phyloP scores from a whole-genome alignment of 495 filamentous ascomycete species.

The Articulospora tetracladia region DNA sequence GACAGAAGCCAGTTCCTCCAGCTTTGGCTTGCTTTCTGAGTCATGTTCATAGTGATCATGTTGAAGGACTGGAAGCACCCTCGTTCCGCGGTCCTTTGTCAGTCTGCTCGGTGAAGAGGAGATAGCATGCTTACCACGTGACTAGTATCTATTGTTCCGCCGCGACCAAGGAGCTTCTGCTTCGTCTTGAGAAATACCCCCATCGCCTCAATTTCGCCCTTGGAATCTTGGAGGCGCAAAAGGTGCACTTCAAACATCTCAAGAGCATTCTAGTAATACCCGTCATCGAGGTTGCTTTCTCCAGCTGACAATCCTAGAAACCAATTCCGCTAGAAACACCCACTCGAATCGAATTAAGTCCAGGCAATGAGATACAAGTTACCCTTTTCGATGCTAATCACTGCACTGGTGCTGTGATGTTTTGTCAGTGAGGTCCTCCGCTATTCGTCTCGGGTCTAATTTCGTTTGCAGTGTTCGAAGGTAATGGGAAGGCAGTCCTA shows the following conservation, averaged over 20 bases:
- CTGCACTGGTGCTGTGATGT: conserved; percentile 90
- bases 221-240: conserved; percentile 70
- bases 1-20: conserved; percentile 34
- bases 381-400: conserved; percentile 93
- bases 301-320: conserved; percentile 42
- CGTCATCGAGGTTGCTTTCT: background rate
- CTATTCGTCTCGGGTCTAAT: background rate
- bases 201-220: conserved; percentile 75
- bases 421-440: conserved; percentile 35
- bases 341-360: conserved; percentile 69
- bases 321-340: conserved; percentile 83
- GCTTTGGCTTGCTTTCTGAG: conserved; percentile 87
- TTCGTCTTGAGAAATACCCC: conserved; percentile 71
- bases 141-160: conserved; percentile 80
- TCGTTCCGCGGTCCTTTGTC: conserved; percentile 59
- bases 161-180: conserved; percentile 73
- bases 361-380: conserved; percentile 63
- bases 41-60: conserved; percentile 91
- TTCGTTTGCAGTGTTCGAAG: conserved; percentile 61
- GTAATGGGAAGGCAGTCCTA: conserved; percentile 67
- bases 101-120: conserved; percentile 8
- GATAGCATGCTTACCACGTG: background rate
- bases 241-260: conserved; percentile 71
- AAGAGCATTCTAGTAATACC: conserved; percentile 55
- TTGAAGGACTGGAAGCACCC: conserved; percentile 75